Conservation (phyloP, 306 rosid species). For the Begonia loranthoides region DNA sequence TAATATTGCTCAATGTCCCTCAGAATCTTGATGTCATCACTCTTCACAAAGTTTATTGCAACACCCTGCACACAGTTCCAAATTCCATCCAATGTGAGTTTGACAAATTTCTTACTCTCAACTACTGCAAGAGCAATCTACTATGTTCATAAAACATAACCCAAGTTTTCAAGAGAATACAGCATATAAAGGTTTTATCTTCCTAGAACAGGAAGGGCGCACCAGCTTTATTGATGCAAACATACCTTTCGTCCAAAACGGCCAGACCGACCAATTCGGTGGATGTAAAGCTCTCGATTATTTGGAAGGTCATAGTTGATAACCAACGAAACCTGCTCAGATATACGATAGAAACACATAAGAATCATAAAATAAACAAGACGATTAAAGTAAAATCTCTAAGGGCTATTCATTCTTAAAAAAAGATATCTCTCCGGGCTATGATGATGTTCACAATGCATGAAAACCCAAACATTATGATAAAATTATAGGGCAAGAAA, state of each 20-base stretch:
- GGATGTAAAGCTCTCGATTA: conserved; percentile 95
- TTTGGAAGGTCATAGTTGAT: conserved; percentile 96
- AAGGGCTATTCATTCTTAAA: too few species aligned
- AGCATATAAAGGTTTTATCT: too few species aligned
- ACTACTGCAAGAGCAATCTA: not conserved
- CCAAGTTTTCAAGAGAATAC: too few species aligned
- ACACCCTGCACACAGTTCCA: conserved; percentile 63
- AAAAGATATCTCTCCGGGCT: too few species aligned
- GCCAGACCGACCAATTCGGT: conserved; percentile 96
- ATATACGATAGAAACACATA: conserved; percentile 5
- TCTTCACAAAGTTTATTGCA: conserved; percentile 93
- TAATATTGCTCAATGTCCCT: conserved; percentile 94
- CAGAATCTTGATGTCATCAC: conserved; percentile 86
- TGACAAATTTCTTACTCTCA: not conserved
- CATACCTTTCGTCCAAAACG: conserved; percentile 98
- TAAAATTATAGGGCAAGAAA: too few species aligned
- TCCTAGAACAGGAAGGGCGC: too few species aligned
- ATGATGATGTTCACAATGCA: too few species aligned
- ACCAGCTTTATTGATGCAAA: not conserved
- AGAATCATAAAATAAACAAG: not conserved
- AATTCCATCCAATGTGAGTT: not conserved
- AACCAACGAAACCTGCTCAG: conserved; percentile 71
- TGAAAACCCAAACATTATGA: too few species aligned
- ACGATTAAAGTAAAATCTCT: not conserved
- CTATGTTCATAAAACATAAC: too few species aligned